phyloP scores from a whole-genome alignment of 805 yeast genomes.

The Candida insectalens region DNA sequence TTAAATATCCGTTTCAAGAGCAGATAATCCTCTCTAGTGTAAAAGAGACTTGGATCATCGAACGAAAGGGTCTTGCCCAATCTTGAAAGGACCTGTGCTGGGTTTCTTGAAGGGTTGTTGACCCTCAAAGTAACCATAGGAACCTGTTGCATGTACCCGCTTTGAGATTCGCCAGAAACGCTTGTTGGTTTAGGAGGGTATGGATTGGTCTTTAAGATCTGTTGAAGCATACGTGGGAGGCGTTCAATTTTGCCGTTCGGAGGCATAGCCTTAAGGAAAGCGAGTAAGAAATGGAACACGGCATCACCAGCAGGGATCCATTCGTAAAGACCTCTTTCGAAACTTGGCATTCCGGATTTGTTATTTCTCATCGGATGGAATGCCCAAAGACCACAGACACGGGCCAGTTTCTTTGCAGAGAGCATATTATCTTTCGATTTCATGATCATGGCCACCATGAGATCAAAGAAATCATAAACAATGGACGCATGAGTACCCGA shows the following conservation, averaged over 20 bases:
- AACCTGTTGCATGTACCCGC: constrained; percentile 22
- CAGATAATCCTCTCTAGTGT: constrained; percentile 71
- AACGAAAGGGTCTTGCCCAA: constrained; percentile 53
- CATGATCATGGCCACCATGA: constrained; percentile 66
- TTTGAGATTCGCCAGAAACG: constrained; percentile 13
- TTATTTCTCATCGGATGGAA: constrained; percentile 31
- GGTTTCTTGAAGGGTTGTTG: constrained; percentile 36
- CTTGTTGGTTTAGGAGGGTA: constrained; percentile 60
- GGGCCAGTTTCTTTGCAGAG: constrained; percentile 71
- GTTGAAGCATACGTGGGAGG: constrained; percentile 59
- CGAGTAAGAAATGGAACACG: constrained; percentile 65
- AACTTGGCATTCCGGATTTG: constrained; percentile 32
- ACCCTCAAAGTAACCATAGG: constrained; percentile 25
- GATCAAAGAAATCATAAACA: constrained; percentile 78
- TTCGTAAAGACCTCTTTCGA: constrained; percentile 59
- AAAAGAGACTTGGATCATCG: constrained; percentile 58
- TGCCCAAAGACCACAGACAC: constrained; percentile 86
- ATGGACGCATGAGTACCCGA: constrained; percentile 86
- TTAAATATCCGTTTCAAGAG: constrained; percentile 64
- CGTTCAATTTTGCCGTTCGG: constrained; percentile 45
- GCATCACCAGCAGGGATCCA: constrained; percentile 86
- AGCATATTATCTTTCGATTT: constrained; percentile 70
- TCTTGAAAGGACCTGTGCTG: constrained; percentile 51
- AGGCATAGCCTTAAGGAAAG: constrained; percentile 72
- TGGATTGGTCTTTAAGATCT: constrained; percentile 49